Evolutionary conservation across 2,329 filamentous ascomycete species (phyloP).

Genomic region (Paraphoma sp.): DNA sequence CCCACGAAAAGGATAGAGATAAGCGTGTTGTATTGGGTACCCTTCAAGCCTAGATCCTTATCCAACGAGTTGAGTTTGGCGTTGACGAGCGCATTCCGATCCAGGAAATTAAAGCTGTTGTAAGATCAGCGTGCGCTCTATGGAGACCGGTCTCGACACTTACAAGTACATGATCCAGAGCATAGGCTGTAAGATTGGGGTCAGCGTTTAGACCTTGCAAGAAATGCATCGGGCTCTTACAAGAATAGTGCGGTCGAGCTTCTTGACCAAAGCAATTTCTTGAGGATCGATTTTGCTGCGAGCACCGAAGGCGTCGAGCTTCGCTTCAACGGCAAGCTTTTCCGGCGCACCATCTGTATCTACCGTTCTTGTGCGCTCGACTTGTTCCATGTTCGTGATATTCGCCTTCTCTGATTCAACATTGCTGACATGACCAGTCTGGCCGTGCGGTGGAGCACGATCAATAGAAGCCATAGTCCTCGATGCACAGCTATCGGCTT

Average conservation of each 20-base stretch:
- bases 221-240: constrained; percentile 36
- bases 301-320: constrained; percentile 12
- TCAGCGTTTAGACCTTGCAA: constrained; percentile 11
- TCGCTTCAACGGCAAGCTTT: not conserved
- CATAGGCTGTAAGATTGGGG: constrained; percentile 4
- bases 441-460: not conserved
- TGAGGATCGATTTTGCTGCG: constrained; percentile 14
- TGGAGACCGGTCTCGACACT: not conserved
- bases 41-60: constrained; percentile 9
- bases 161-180: constrained; percentile 9
- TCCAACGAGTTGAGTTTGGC: constrained; percentile 12
- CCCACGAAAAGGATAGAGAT: constrained; percentile 14
- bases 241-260: constrained; percentile 13
- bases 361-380: constrained; percentile 66
- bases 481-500: not conserved
- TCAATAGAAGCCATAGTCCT: not conserved
- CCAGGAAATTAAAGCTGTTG: constrained; percentile 17
- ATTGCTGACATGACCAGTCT: too few species aligned
- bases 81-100: constrained; percentile 15
- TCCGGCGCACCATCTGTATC: not conserved
- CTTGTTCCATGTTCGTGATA: constrained; percentile 46
- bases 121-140: too few species aligned
- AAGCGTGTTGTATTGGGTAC: constrained; percentile 17
- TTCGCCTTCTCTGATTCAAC: not conserved
- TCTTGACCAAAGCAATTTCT: constrained; percentile 19